Evolutionary conservation across 495 filamentous ascomycete genomes (phyloP).

Genomic region (Filosporella fistucella): DNA sequence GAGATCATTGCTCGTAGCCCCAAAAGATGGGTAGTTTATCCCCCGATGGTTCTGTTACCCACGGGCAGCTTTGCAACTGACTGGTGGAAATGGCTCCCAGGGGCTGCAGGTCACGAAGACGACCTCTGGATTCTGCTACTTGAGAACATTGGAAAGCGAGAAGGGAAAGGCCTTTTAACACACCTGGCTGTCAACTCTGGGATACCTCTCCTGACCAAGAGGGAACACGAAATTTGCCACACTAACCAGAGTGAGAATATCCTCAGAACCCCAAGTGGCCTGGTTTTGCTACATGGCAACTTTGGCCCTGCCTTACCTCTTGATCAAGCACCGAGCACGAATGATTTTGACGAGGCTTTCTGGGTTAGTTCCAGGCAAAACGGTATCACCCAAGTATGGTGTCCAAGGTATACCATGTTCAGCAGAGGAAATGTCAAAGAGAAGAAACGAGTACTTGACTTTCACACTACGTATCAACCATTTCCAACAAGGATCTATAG

Average conservation of each 20-base stretch:
- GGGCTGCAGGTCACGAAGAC: background rate
- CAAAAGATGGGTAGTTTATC: slow-evolving; percentile 64
- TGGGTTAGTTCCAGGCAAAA: slow-evolving; percentile 77
- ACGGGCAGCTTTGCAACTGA: slow-evolving; percentile 48
- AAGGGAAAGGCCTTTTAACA: slow-evolving; percentile 41
- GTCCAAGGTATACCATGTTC: slow-evolving; percentile 89
- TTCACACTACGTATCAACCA: slow-evolving; percentile 26
- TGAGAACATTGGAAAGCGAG: slow-evolving; percentile 37
- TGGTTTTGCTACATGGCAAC: slow-evolving; percentile 60
- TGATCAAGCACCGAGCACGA: slow-evolving; percentile 5
- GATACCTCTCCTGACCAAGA: too few relatives aligned
- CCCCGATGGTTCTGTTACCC: slow-evolving; percentile 65
- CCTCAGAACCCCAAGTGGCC: slow-evolving; percentile 58
- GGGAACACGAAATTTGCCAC: slow-evolving; percentile 7
- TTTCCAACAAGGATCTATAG: background rate
- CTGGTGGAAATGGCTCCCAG: slow-evolving; percentile 39
- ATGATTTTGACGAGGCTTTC: slow-evolving; percentile 59
- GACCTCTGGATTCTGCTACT: slow-evolving; percentile 44
- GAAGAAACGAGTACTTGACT: slow-evolving; percentile 66
- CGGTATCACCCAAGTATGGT: slow-evolving; percentile 79
- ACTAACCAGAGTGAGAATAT: slow-evolving; percentile 47
- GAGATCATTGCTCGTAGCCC: slow-evolving; percentile 41
- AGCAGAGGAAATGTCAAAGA: slow-evolving; percentile 83
- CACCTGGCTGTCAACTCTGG: slow-evolving; percentile 73
- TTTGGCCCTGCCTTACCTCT: slow-evolving; percentile 48